A percentile compares a stretch with the other conserved stretches of the same genome.
Evolutionary conservation across 2,329 filamentous ascomycete species (phyloP).

Genomic region (Alternaria conjuncta): DNA sequence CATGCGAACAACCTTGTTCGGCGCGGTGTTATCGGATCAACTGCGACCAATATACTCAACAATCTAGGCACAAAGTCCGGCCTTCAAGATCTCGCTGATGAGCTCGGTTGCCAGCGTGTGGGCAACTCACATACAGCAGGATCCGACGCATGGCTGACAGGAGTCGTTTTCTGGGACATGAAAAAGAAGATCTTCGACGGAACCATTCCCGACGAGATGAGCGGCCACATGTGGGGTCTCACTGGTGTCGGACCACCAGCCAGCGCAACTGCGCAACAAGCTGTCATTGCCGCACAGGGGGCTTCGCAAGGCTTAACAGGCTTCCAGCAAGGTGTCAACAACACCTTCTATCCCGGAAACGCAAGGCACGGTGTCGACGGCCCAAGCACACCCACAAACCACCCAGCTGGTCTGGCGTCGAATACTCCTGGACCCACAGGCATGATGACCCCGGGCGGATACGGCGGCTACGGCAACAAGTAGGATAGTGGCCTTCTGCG

Average conservation of each 20-base stretch:
- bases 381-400: slow-evolving; percentile 73
- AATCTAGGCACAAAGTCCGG: slow-evolving; percentile 90
- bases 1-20: slow-evolving; percentile 73
- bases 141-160: slow-evolving; percentile 90
- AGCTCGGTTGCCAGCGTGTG: slow-evolving; percentile 86
- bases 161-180: slow-evolving; percentile 94
- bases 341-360: slow-evolving; percentile 51
- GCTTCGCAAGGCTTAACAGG: slow-evolving; percentile 34
- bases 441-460: slow-evolving; percentile 70
- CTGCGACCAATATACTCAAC: slow-evolving; percentile 74
- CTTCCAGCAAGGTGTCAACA: slow-evolving; percentile 44
- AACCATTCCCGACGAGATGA: slow-evolving; percentile 76
- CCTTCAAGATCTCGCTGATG: slow-evolving; percentile 91
- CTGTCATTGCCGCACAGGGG: slow-evolving; percentile 52
- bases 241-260: slow-evolving; percentile 64
- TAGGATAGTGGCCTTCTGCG: slow-evolving; percentile 17
- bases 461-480: slow-evolving; percentile 48
- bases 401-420: slow-evolving; percentile 57
- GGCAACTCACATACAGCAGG: slow-evolving; percentile 91
- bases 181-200: slow-evolving; percentile 86
- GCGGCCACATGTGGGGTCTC: slow-evolving; percentile 93
- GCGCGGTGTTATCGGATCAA: slow-evolving; percentile 50
- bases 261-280: slow-evolving; percentile 62
- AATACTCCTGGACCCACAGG: slow-evolving; percentile 62
- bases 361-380: slow-evolving; percentile 51